phyloP scores from a whole-genome alignment of 306 rosid genomes.

The Cyclanthera cordifolia region DNA sequence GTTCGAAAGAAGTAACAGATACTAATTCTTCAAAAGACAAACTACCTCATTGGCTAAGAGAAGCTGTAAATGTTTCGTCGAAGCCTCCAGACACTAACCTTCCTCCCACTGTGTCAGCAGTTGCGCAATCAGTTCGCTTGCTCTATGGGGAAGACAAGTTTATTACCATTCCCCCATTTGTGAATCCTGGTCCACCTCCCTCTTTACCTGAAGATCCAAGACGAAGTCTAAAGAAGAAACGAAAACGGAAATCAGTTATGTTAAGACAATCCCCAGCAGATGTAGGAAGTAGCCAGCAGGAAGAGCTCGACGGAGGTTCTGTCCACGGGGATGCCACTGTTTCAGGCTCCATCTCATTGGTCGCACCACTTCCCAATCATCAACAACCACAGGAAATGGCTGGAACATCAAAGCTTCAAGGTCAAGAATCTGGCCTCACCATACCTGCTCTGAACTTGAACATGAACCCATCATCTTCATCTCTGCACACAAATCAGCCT shows the following conservation, averaged over 20 bases:
- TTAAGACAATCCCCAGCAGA: constrained; percentile 32
- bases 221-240: constrained; percentile 50
- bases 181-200: constrained; percentile 85
- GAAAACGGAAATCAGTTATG: constrained; percentile 38
- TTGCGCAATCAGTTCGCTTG: constrained; percentile 82
- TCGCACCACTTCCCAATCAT: constrained; percentile 43
- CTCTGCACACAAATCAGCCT: constrained; percentile 19
- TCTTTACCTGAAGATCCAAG: constrained; percentile 84
- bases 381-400: constrained; percentile 37
- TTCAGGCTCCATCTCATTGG: constrained; percentile 51
- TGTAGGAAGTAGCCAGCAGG: constrained; percentile 32
- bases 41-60: constrained; percentile 97
- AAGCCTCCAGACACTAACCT: constrained; percentile 65
- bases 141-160: constrained; percentile 75
- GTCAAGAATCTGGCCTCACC: constrained; percentile 46
- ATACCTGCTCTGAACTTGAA: constrained; percentile 32
- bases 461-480: constrained; percentile 29
- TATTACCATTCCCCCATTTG: constrained; percentile 71
- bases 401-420: constrained; percentile 29
- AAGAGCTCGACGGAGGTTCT: constrained; percentile 23
- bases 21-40: constrained; percentile 60
- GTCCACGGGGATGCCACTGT: constrained; percentile 34
- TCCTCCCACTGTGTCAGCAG: constrained; percentile 84
- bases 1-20: constrained; percentile 42
- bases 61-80: constrained; percentile 68